Conservation (phyloP, 768 basidiomycete species). For the Cystofilobasidium macerans region DNA sequence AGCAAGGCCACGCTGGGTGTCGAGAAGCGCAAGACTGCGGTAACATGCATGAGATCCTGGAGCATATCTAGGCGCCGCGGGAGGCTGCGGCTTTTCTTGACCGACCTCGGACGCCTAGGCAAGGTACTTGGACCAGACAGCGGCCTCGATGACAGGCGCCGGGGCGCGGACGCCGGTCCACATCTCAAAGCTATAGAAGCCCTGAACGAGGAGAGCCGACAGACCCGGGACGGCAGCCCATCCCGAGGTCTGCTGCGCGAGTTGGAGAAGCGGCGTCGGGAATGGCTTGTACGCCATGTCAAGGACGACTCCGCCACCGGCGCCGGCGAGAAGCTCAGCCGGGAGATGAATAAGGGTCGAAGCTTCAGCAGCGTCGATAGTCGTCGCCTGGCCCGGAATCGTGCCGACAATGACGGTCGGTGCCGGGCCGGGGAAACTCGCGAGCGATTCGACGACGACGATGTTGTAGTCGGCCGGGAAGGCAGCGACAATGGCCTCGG, state of each 20-base stretch:
- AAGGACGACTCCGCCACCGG: conserved; percentile 58
- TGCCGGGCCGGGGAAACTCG: conserved; percentile 43
- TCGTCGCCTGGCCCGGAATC: conserved; percentile 50
- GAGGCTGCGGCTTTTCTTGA: no score
- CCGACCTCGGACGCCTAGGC: no score
- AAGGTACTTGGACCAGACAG: conserved; percentile 30
- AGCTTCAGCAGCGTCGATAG: conserved; percentile 46
- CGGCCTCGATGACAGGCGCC: conserved; percentile 29
- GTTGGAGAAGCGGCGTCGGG: conserved; percentile 61
- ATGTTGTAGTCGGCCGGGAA: conserved; percentile 59
- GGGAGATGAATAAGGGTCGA: conserved; percentile 46
- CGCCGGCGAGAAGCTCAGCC: conserved; percentile 47
- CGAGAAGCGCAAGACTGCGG: no score
- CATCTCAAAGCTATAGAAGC: conserved; percentile 66
- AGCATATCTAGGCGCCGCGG: no score
- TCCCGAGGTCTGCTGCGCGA: conserved; percentile 46
- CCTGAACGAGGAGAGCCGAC: conserved; percentile 79
- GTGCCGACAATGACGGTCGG: conserved; percentile 78
- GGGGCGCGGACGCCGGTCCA: conserved; percentile 56
- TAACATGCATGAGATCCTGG: no score
- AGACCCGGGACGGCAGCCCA: conserved; percentile 71
- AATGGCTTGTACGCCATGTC: conserved; percentile 93
- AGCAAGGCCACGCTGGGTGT: no score
- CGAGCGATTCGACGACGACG: conserved; percentile 49
- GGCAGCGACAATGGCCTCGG: conserved; percentile 52